Base-by-base conservation (phyloP, 1,284 basidiomycete genomes). In the Microbotryum lychnidis-dioicae region DNA sequence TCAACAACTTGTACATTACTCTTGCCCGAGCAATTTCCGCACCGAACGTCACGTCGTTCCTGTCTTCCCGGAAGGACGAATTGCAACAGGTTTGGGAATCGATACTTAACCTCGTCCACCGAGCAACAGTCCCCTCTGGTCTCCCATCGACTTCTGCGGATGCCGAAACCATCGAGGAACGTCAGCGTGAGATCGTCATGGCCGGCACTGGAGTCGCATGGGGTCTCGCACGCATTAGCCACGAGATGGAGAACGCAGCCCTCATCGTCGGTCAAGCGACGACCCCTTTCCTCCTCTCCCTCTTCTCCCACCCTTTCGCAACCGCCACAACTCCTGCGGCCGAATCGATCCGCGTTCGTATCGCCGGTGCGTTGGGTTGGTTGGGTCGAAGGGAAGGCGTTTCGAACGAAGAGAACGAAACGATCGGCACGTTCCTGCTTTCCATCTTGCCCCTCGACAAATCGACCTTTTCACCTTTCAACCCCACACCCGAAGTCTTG, bases 1-100 rank as follows among this genome's bases (percentile, higher is more conserved):
- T 96, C 60, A 93, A 91, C 74, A 96, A 97, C 75, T 80, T 92
- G 18, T 86, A 93, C 70, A 79, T 94, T 54, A 86, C 89, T 2
- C 79, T 75, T 14, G 73, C 74, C 5, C 74, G 76, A n/a, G 62
- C 63, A 20, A 8, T 42, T 25, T n/a, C 48, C 27, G 20, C 54
- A 10, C 33, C 54, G 31, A 31, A 44, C n/a, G 54, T 20, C 54
- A 54, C 42, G 45, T 48, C 47, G 51, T 57, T n/a, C 29, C 29
- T 56, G 8, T 44, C 37, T 18, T 12, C n/a, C 23, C 33, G 42
- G 42, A n/a, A 20, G 12, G 49, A 27, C 16, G 58, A 50, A 16
- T 14, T 66, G 33, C 64, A 68, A 46, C 16, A 18, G 6, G 66
- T 66, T 31, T 68, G 63, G 23, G 60, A 65, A 48, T 56, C 42